Evolutionary conservation across 495 filamentous ascomycete species (phyloP), one percentile per base, ranked within the genome.

Genomic region (Recurvomyces mirabilis): DNA sequence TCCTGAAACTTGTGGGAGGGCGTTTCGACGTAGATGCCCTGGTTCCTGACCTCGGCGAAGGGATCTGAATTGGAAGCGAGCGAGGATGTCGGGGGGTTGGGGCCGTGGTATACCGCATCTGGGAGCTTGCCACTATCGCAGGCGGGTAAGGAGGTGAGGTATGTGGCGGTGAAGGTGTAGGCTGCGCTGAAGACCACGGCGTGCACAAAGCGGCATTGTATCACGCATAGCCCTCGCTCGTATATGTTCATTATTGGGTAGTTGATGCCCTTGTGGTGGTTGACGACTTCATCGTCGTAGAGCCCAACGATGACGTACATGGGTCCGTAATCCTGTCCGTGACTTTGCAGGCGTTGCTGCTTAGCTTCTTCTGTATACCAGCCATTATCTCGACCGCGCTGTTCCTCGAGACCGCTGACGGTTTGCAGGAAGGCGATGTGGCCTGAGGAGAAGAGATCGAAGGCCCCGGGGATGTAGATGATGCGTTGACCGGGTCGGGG

Each of bases 191-290:
- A 88, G 45, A 95, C 63, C 34, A 94, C 75, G 18, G 84, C 75
- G 64, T 94, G 71, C 47, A 95, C 71, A 61, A 91, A 93, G 52
- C 77, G 76, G 61, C 91, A 99, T 54, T 96, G 91, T 24, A 95
- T 71, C 30, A 95, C 91, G 61, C 91, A 96, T 17, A 99, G 77
- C 5, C 86, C 86, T 38, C 91, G 79, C 70, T 99, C 91, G 55
- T 87, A 93, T 29, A 96, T 86, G 65, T 94, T 95, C 91, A 96
- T 99, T 60, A 99, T 95, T 1, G 91, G 91, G 60, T 95, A 96
- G 63, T 99, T 99, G 51, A 94, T 67, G 9, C 93, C 88, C 65
- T 96, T 95, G 82, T 84, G 89, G 53, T 78, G 62, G 62, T 96
- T 96, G 59, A 99, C 91, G 31, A 89, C 87, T 48, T 79, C 73